These are phyloP conservation scores for Orbilia oligospora DNA, from an alignment of 2,329 filamentous ascomycete genomes.

Conservation along the genomic window DNA sequence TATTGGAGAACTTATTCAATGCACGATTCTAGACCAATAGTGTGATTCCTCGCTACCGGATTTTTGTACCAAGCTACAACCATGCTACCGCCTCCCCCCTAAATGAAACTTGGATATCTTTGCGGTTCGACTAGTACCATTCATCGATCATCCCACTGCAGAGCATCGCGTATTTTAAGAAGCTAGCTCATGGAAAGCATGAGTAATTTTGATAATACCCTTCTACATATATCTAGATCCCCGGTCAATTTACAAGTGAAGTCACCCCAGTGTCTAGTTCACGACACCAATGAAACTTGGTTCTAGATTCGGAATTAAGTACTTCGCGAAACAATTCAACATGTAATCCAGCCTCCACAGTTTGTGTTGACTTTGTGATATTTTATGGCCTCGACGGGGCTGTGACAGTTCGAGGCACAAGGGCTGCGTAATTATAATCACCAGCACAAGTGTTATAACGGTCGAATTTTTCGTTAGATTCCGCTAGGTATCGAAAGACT, in stretches of 20 bases:
- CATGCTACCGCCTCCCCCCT: neutral
- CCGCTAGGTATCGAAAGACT: neutral
- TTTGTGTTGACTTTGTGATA: neutral
- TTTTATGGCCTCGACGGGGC: too few relatives aligned
- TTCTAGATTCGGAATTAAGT: neutral
- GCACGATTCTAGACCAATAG: neutral
- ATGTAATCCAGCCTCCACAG: too few relatives aligned
- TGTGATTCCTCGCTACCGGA: neutral
- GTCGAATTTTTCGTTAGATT: neutral
- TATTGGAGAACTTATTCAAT: neutral
- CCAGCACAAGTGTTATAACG: too few relatives aligned
- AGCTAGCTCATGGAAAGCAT: neutral
- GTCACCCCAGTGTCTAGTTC: too few relatives aligned
- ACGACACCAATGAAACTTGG: neutral
- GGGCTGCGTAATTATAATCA: neutral
- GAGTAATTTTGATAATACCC: neutral
- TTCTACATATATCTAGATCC: too few relatives aligned
- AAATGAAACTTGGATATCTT: too few relatives aligned
- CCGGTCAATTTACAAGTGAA: too few relatives aligned
- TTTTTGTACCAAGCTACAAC: neutral
- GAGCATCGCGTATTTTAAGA: neutral
- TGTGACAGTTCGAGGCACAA: neutral
- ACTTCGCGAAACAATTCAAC: too few relatives aligned
- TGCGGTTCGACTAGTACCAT: too few relatives aligned
- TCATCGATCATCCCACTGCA: neutral